A percentile compares a stretch with the other conserved stretches of the same genome.
These are phyloP conservation scores for Vitis vinifera DNA, from an alignment of 164 flowering plant genomes.

Conservation along the genomic window ASM3070453v1 NC_081823.1:3312501-3313000, in stretches of 20 bases:
- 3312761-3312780: background rate
- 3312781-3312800: background rate
- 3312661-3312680: conserved; percentile 57
- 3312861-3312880: conserved; percentile 60
- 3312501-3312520: conserved; percentile 60
- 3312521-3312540: conserved; percentile 79
- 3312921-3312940: conserved; percentile 79
- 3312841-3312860: conserved; percentile 68
- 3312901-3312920: conserved; percentile 68
- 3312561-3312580: conserved; percentile 59
- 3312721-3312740: conserved; percentile 21
- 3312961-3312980: conserved; percentile 91
- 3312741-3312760: background rate
- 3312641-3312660: conserved; percentile 51
- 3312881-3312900: conserved; percentile 82
- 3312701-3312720: conserved; percentile 28
- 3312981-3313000: conserved; percentile 84
- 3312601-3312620: conserved; percentile 67
- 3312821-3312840: conserved; percentile 83
- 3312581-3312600: conserved; percentile 40
- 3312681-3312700: conserved; percentile 55
- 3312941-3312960: conserved; percentile 90
- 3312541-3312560: conserved; percentile 86
- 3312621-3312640: conserved; percentile 55
- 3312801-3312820: conserved; percentile 64